These are phyloP conservation scores for Dictyostelium firmibasis DNA, from an alignment of 78 protist species.

Conservation along the genomic window DNA sequence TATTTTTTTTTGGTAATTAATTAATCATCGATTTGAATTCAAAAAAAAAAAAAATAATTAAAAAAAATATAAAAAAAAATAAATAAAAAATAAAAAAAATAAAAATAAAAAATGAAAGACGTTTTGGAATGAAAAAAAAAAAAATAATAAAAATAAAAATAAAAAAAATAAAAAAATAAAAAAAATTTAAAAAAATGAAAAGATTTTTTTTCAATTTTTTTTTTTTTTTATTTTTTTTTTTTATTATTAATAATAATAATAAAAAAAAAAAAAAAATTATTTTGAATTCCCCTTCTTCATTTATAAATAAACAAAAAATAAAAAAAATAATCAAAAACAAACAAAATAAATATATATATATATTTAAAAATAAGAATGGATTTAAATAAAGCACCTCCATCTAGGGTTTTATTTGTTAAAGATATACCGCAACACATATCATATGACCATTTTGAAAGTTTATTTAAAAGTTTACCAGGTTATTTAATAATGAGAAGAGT, in stretches of 20 bases:
- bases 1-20: no score
- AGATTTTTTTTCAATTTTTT: background rate
- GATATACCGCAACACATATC: slow-evolving; percentile 43
- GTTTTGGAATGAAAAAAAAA: background rate
- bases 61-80: no score
- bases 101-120: background rate
- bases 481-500: slow-evolving; percentile 70
- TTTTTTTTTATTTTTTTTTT: no score
- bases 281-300: background rate
- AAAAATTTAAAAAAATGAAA: background rate
- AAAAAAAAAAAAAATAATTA: no score
- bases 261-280: no score
- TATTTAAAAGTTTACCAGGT: slow-evolving; percentile 38
- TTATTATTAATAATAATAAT: no score
- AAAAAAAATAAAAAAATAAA: background rate
- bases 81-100: background rate
- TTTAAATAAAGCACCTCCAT: slow-evolving; percentile 9
- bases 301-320: background rate
- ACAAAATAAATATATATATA: background rate
- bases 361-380: background rate
- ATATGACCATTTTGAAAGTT: slow-evolving; percentile 34
- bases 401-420: slow-evolving; percentile 39
- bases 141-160: background rate
- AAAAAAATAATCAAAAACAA: background rate
- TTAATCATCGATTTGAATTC: no score